phyloP scores from a whole-genome alignment of 495 filamentous ascomycete genomes.

The Immersiella caudata region DNA sequence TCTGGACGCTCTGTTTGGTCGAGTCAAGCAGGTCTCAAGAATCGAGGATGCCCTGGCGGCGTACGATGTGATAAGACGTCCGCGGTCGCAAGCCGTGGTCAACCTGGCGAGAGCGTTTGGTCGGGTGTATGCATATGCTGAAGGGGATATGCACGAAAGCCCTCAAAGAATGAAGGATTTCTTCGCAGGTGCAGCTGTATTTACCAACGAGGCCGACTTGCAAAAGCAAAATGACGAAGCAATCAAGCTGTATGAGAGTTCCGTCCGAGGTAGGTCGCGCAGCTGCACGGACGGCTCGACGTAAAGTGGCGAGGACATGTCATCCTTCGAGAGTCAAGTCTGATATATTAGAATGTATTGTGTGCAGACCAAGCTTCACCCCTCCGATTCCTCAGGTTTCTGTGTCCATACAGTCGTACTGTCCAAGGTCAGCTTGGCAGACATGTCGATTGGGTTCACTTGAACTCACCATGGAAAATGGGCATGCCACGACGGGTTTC shows the following conservation, averaged over 20 bases:
- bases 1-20: slow-evolving; percentile 38
- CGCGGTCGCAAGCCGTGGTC: slow-evolving; percentile 39
- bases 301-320: neutral
- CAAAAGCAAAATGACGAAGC: slow-evolving; percentile 36
- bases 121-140: slow-evolving; percentile 40
- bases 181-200: slow-evolving; percentile 33
- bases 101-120: slow-evolving; percentile 39
- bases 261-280: slow-evolving; percentile 11
- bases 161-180: slow-evolving; percentile 35
- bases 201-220: slow-evolving; percentile 42
- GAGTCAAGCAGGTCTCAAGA: slow-evolving; percentile 19
- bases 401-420: slow-evolving; percentile 7
- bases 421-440: neutral
- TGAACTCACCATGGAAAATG: slow-evolving; percentile 43
- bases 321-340: neutral
- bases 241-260: slow-evolving; percentile 23
- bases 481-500: slow-evolving; percentile 28
- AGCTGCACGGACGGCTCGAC: neutral
- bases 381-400: neutral
- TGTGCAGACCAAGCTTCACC: neutral
- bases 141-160: slow-evolving; percentile 39
- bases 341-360: neutral
- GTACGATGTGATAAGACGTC: slow-evolving; percentile 32
- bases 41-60: slow-evolving; percentile 34
- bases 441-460: neutral